Conservation (phyloP, 768 basidiomycete genomes). For the Mycena crocata region DNA sequence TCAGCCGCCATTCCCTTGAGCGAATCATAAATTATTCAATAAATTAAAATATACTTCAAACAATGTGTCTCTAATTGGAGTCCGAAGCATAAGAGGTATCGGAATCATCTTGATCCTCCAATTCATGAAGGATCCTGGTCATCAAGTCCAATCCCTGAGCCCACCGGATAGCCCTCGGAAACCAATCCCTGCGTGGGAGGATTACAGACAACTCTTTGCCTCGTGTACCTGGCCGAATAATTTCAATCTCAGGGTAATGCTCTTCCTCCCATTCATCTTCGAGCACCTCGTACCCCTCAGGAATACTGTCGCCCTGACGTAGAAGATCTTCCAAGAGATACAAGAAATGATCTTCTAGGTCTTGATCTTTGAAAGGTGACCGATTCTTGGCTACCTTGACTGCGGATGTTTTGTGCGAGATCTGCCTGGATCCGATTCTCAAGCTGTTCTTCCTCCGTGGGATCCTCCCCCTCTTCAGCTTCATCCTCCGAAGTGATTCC, state of each 20-base stretch:
- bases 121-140: no score
- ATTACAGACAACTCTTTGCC: background rate
- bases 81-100: no score
- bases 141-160: background rate
- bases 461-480: no score
- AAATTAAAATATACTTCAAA: no score
- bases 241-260: constrained; percentile 2
- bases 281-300: constrained; percentile 5
- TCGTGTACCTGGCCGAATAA: background rate
- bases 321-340: background rate
- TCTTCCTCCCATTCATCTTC: background rate
- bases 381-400: constrained; percentile 4
- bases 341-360: background rate
- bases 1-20: no score
- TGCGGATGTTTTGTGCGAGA: constrained; percentile 1
- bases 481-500: no score
- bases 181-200: background rate
- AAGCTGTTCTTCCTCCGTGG: background rate
- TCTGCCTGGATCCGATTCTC: constrained; percentile 7
- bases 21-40: no score
- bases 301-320: background rate
- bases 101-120: no score
- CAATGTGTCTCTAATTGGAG: no score
- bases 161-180: background rate
- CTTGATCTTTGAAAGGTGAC: background rate